Conservation (phyloP, 371 early-diverging fungal genomes). For the Umbelopsis sp. region DNA sequence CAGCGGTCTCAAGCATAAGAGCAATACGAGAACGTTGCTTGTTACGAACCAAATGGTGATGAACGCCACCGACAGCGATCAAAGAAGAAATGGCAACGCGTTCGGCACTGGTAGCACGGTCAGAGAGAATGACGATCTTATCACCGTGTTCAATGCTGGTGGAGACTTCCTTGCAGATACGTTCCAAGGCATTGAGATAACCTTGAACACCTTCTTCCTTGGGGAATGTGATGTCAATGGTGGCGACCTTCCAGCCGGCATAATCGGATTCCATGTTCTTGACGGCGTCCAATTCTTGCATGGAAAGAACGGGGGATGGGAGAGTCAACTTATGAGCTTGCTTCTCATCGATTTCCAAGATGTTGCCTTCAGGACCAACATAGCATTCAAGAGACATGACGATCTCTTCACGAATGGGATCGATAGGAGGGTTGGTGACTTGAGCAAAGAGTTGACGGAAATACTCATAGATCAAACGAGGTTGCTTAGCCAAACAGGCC, state of each 20-base stretch:
- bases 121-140: constrained; percentile 86
- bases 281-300: constrained; percentile 81
- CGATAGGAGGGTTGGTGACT: constrained; percentile 97
- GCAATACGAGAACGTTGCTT: constrained; percentile 90
- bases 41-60: constrained; percentile 88
- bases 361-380: constrained; percentile 94
- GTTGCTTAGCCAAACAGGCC: constrained; percentile 89
- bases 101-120: constrained; percentile 65
- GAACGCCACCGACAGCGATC: constrained; percentile 94
- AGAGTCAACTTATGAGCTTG: constrained; percentile 83
- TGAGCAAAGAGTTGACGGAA: constrained; percentile 97
- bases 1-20: constrained; percentile 90
- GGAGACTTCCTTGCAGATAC: constrained; percentile 83
- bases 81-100: constrained; percentile 88
- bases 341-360: constrained; percentile 78
- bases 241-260: constrained; percentile 78
- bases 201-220: constrained; percentile 76
- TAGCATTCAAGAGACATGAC: constrained; percentile 96
- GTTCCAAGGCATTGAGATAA: constrained; percentile 78
- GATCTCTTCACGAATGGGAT: constrained; percentile 97
- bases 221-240: constrained; percentile 88
- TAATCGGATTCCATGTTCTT: constrained; percentile 63
- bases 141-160: constrained; percentile 79
- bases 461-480: constrained; percentile 92
- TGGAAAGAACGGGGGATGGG: constrained; percentile 84